Evolutionary conservation across 768 basidiomycete species (phyloP), one percentile per base, ranked within the genome.

Genomic region (Boletus tylopilopsis): DNA sequence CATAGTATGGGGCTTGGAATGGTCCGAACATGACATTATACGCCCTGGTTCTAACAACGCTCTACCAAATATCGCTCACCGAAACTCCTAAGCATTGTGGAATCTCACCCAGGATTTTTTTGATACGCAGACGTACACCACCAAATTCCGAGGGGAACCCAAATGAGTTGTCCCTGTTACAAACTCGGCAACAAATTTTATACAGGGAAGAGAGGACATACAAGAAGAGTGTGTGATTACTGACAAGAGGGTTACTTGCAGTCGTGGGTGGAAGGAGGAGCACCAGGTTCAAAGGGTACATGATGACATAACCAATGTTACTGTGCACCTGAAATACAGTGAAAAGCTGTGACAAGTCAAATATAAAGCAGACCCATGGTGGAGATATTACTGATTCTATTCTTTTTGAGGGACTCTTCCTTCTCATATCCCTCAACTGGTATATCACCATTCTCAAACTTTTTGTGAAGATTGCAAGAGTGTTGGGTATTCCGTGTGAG

Each of bases 41-140:
- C 6, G 80, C 82, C 84, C 85, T 86, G 51, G 22, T 32, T 32
- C 38, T 2, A 35, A 50, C 23, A 54, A 11, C 19, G 18, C 7
- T 13, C 19, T 13, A 34, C 37, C 16, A 22, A 45, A 38, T 37
- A 4, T 19, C 47, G 60, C 70, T 42, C 57, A 84, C 88, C 90
- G 94, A 68, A 93, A 93, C 58, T 93, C 90, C 89, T 89, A 91
- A 13, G 60, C 77, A 51, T 90, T 87, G 62, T 90, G 89, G 68
- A 87, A 90, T 2, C 79, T 24, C 29, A 24, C 22, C 0, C 22
- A 1, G 11, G 8, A 29, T 43, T 19, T 12, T 18, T 12, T 25
- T 8, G 8, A 30, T 5, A 19, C 12, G 22, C 32, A 33, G 1
- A 68, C 85, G 41, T 68, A 90, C 88, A 90, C 91, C 91, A 94